phyloP scores from a whole-genome alignment of 176 grass and related monocot species.

The Dactylis glomerata region DNA sequence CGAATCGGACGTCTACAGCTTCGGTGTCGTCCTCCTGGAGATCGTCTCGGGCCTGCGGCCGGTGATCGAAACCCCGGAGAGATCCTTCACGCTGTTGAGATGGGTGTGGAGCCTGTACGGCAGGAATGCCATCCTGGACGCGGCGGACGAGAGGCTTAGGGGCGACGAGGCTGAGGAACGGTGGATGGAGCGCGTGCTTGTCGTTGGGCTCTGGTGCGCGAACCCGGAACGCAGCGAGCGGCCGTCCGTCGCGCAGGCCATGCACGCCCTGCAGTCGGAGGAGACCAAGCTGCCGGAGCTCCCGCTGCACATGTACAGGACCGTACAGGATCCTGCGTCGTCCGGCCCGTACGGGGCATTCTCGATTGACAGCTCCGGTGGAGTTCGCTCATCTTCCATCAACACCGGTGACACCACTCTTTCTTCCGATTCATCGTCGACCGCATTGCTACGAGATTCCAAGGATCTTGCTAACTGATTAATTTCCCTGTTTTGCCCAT shows the following conservation, averaged over 20 bases:
- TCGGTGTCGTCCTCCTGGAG: no score
- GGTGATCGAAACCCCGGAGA: not conserved
- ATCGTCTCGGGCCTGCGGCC: not conserved
- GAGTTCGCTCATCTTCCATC: not conserved
- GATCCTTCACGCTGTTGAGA: not conserved
- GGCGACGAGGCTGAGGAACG: conserved; percentile 17
- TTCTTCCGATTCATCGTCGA: not conserved
- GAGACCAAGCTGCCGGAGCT: not conserved
- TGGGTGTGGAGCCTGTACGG: conserved; percentile 42
- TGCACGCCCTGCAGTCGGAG: not conserved
- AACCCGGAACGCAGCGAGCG: conserved; percentile 24
- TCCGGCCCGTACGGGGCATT: not conserved
- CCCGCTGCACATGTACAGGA: not conserved
- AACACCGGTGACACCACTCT: not conserved
- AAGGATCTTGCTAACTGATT: not conserved
- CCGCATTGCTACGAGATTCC: not conserved
- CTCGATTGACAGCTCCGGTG: not conserved
- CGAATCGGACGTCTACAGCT: no score
- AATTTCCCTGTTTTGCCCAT: not conserved
- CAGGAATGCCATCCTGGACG: conserved; percentile 5
- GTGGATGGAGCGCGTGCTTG: conserved; percentile 22
- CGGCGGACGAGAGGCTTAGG: conserved; percentile 21
- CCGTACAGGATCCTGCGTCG: not conserved
- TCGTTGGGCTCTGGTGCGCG: conserved; percentile 44
- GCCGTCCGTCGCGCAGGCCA: conserved; percentile 4